A percentile compares a stretch with the other conserved stretches of the same genome.
Evolutionary conservation across 2,329 filamentous ascomycete genomes (phyloP).

Genomic region (Penicillium janthinellum): DNA sequence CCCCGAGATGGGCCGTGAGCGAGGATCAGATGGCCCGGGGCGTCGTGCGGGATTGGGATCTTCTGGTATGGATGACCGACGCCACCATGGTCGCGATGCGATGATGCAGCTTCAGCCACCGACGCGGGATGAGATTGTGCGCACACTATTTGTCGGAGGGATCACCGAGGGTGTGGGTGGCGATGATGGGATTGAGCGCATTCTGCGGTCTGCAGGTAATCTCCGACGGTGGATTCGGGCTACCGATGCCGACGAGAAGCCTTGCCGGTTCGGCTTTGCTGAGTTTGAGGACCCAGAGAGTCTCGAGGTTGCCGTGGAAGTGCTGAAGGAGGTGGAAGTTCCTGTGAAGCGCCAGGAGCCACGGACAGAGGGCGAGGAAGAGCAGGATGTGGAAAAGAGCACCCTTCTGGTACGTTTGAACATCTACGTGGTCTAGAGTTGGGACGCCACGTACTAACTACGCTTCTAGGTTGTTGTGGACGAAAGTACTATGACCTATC

Average conservation of each 20-base stretch:
- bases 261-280: slow-evolving; percentile 88
- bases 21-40: slow-evolving; percentile 47
- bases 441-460: slow-evolving; percentile 16
- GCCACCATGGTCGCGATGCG: slow-evolving; percentile 67
- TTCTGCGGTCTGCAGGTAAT: slow-evolving; percentile 75
- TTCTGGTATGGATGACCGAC: slow-evolving; percentile 64
- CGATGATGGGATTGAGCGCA: slow-evolving; percentile 75
- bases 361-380: slow-evolving; percentile 46
- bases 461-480: slow-evolving; percentile 67
- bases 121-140: slow-evolving; percentile 84
- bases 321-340: slow-evolving; percentile 79
- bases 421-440: no score
- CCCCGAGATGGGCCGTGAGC: slow-evolving; percentile 48
- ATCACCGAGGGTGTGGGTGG: slow-evolving; percentile 77
- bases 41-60: slow-evolving; percentile 63
- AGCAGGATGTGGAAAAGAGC: slow-evolving; percentile 64
- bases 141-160: slow-evolving; percentile 86
- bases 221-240: slow-evolving; percentile 84
- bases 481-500: slow-evolving; percentile 76
- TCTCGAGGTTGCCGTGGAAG: slow-evolving; percentile 78
- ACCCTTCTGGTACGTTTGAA: slow-evolving; percentile 61
- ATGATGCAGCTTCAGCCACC: slow-evolving; percentile 76
- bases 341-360: slow-evolving; percentile 72
- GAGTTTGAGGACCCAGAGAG: slow-evolving; percentile 92
- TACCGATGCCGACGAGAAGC: slow-evolving; percentile 76